phyloP scores from a whole-genome alignment of 495 filamentous ascomycete species.

The Amniculicola lignicola region DNA sequence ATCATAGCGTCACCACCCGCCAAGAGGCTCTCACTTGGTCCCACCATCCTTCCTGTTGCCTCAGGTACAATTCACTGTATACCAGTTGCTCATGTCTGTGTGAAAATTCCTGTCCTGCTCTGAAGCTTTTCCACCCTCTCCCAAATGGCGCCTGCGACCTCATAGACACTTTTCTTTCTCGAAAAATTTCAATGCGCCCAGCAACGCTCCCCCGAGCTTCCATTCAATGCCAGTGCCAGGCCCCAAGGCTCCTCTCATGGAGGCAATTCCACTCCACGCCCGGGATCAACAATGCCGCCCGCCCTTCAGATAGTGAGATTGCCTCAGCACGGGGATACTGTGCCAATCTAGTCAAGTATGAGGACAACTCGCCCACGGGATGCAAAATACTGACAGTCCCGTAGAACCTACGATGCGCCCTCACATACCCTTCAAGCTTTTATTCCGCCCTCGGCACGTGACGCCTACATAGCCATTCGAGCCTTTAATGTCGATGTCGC shows the following conservation, averaged over 20 bases:
- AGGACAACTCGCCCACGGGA: neutral
- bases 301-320: constrained; percentile 12
- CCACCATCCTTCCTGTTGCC: too few relatives aligned
- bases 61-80: too few relatives aligned
- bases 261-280: constrained; percentile 9
- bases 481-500: constrained; percentile 91
- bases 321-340: constrained; percentile 27
- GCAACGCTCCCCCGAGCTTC: constrained; percentile 7
- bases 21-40: too few relatives aligned
- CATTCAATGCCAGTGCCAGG: neutral
- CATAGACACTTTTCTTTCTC: neutral
- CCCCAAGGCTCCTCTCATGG: neutral
- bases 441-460: constrained; percentile 64
- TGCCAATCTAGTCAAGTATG: constrained; percentile 48
- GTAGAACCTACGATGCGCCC: constrained; percentile 76
- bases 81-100: too few relatives aligned
- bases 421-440: constrained; percentile 84
- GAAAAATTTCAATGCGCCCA: constrained; percentile 13
- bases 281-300: neutral
- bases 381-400: neutral
- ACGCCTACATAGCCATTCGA: constrained; percentile 86
- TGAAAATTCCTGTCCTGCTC: too few relatives aligned
- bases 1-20: constrained; percentile 13
- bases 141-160: too few relatives aligned
- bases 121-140: too few relatives aligned